Conservation (phyloP, 176 grass and related monocot species). For the Poa annua region DNA sequence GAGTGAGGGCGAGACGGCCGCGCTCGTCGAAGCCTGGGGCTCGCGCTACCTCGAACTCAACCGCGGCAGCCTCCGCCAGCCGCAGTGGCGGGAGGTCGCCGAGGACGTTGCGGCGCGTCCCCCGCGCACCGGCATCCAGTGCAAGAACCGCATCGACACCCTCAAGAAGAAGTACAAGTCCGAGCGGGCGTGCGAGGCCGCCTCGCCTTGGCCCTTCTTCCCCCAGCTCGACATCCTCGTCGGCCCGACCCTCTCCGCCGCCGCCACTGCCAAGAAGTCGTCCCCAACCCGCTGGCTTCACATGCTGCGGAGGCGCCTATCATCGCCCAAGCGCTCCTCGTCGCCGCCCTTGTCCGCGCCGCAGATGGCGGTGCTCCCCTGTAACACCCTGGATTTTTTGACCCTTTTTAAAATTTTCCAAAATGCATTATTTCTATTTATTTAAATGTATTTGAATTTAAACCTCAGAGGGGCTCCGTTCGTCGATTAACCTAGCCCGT, state of each 20-base stretch:
- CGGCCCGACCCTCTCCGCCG: constrained; percentile 50
- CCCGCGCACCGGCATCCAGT: constrained; percentile 94
- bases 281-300: constrained; percentile 44
- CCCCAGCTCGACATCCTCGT: constrained; percentile 77
- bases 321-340: constrained; percentile 35
- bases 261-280: constrained; percentile 29
- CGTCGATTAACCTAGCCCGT: too few species aligned
- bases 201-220: constrained; percentile 76
- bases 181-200: constrained; percentile 58
- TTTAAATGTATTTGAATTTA: too few species aligned
- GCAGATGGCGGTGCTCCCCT: constrained; percentile 50
- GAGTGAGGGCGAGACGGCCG: constrained; percentile 97
- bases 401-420: too few species aligned
- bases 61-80: constrained; percentile 93
- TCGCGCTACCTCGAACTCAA: constrained; percentile 86
- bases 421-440: too few species aligned
- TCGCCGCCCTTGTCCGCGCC: constrained; percentile 46
- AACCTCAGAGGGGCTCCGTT: too few species aligned
- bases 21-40: constrained; percentile 92
- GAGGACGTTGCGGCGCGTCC: constrained; percentile 76
- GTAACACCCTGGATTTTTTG: too few species aligned
- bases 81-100: constrained; percentile 98
- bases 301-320: constrained; percentile 40
- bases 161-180: constrained; percentile 99
- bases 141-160: constrained; percentile 98